Evolutionary conservation across 202 grass and related monocot genomes (phyloP).

Genomic region (Cymbopogon flexuosus): DNA sequence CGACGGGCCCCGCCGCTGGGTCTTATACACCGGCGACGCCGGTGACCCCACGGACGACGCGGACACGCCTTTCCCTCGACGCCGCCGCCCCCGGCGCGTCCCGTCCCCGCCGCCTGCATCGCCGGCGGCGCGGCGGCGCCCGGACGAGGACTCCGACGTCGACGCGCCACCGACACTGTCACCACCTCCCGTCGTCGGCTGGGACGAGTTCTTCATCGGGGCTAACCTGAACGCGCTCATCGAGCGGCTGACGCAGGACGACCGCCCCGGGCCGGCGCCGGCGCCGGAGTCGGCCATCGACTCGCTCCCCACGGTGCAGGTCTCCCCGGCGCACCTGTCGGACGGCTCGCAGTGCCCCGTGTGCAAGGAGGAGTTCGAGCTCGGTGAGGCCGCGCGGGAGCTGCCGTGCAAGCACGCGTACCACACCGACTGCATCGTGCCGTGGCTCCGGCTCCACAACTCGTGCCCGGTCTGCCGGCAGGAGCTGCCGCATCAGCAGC

Average conservation of each 20-base stretch:
- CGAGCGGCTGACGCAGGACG: constrained; percentile 66
- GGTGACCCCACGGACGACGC: not conserved
- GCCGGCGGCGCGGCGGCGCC: not conserved
- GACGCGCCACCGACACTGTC: not conserved
- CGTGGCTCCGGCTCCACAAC: constrained; percentile 76
- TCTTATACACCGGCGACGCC: constrained; percentile 35
- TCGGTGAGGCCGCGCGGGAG: constrained; percentile 68
- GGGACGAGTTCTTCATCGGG: constrained; percentile 50
- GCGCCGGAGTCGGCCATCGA: constrained; percentile 57
- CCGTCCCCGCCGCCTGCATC: constrained; percentile 31
- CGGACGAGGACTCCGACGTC: not conserved
- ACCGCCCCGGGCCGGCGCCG: constrained; percentile 51
- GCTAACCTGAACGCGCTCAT: constrained; percentile 57
- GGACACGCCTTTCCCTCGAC: not conserved
- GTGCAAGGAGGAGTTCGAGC: constrained; percentile 84
- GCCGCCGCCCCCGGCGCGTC: constrained; percentile 4
- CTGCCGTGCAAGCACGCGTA: constrained; percentile 88
- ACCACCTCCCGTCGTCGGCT: not conserved
- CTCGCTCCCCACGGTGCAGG: constrained; percentile 58
- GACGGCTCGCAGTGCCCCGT: constrained; percentile 79
- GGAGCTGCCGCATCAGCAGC: constrained; percentile 27
- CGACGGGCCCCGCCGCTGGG: constrained; percentile 39
- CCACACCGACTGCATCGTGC: constrained; percentile 74
- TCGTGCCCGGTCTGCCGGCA: constrained; percentile 72
- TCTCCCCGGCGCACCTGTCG: constrained; percentile 43